Evolutionary conservation across 306 rosid species (phyloP).

Genomic region (Prinsepia uniflora): DNA sequence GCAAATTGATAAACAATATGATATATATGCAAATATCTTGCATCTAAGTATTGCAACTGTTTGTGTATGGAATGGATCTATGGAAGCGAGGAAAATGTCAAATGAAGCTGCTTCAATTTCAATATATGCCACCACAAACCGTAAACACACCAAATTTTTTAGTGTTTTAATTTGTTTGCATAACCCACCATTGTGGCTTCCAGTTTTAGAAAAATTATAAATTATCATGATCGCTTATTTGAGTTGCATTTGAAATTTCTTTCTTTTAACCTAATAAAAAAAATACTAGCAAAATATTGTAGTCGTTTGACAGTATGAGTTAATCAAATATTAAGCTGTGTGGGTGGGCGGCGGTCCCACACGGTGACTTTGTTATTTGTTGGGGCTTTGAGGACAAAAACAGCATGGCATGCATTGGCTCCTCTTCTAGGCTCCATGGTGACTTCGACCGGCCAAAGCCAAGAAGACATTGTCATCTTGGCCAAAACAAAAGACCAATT

Average conservation of each 20-base stretch:
- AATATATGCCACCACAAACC: not conserved
- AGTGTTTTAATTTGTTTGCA: not conserved
- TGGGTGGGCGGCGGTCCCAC: not conserved
- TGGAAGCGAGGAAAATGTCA: not conserved
- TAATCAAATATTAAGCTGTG: slow-evolving; percentile 2
- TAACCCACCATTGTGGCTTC: not conserved
- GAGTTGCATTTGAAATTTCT: too few relatives aligned
- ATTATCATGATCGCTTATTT: too few relatives aligned
- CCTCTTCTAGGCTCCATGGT: not conserved
- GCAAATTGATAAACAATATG: too few relatives aligned
- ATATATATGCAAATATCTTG: not conserved
- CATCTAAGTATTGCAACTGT: not conserved
- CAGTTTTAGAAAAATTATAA: too few relatives aligned
- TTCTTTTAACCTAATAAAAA: too few relatives aligned
- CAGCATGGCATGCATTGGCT: not conserved
- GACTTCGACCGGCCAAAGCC: not conserved
- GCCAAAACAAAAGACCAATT: not conserved
- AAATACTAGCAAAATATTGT: too few relatives aligned
- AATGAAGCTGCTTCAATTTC: not conserved
- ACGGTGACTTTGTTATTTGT: not conserved
- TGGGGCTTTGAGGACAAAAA: not conserved
- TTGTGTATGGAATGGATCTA: not conserved
- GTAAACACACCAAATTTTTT: not conserved
- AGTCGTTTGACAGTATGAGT: not conserved
- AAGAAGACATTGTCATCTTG: not conserved